Evolutionary conservation across 345 rosid species (phyloP), one percentile per base, ranked within the genome.

Genomic region (Populus euphratica): DNA sequence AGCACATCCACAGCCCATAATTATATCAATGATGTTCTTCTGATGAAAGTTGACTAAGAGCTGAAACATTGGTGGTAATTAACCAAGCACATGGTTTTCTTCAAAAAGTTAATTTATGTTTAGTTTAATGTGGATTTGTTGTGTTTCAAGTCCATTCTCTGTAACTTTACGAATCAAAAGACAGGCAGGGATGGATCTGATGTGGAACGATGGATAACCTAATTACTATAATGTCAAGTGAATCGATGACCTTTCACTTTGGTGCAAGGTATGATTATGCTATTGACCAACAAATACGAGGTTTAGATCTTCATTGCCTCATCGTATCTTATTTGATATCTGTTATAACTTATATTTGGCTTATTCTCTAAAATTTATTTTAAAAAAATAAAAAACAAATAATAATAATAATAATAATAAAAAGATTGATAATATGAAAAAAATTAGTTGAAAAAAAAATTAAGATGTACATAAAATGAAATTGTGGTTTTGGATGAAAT

Each of bases 371-470:
- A 33, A 33, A 33, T 33, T 33, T 33, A 33, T 0, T 33, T 33
- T 0, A 25, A 25, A 33, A 33, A 33, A 33, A 4, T 31, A 31
- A 25, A 25, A 25, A 25, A 25, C 3, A 31, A 31, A 31, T 3
- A 31, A 33, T 33, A 33, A 33, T 25, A 25, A 33, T 25, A 25
- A 33, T 33, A 33, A 33, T 33, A 33, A 0, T 5, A 33, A 33
- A 0, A 0, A 33, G 0, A 33, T 0, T 33, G 0, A 4, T 0
- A 4, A 33, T 4, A 5, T 33, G 5, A 4, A 33, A 0, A 33
- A 33, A 4, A 4, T 4, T 33, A 0, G 35, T 33, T 33, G 35
- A 33, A 4, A 33, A 33, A 4, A 5, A 5, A 33, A 0, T 33
- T 33, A 0, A 33, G 35, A 0, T 33, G 4, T 33, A 33, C 5